A percentile compares a stretch with the other conserved stretches of the same genome.
Conservation (phyloP, 1,139 yeast species). For the Candida pseudoviswanathii region DNA sequence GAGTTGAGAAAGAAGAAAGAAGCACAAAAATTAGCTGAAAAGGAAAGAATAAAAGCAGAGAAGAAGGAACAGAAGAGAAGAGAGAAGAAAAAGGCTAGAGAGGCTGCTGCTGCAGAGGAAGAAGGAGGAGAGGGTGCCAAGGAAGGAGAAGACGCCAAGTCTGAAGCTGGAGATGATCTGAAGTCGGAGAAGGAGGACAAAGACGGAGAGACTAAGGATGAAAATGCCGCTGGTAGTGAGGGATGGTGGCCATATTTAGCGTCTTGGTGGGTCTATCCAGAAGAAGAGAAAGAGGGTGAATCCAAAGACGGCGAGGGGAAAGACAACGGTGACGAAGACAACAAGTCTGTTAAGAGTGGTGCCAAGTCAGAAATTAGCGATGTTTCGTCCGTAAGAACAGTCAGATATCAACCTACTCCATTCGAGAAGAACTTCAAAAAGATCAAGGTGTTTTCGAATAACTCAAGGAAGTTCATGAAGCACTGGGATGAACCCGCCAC, state of each 20-base stretch:
- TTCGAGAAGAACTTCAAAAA: constrained; percentile 15
- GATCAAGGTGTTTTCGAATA: constrained; percentile 24
- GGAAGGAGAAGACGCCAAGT: constrained; percentile 2
- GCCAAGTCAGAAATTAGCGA: not conserved
- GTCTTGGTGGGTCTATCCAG: constrained; percentile 1
- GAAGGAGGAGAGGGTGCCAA: constrained; percentile 7
- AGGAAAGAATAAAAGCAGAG: constrained; percentile 7
- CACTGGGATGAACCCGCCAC: constrained; percentile 43
- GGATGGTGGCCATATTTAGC: constrained; percentile 3
- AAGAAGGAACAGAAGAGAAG: constrained; percentile 6
- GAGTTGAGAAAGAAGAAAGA: constrained; percentile 16
- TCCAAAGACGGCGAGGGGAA: constrained; percentile 8
- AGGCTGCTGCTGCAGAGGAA: constrained; percentile 4
- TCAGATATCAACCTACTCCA: constrained; percentile 2
- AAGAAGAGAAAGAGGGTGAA: constrained; percentile 5
- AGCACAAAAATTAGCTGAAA: constrained; percentile 10
- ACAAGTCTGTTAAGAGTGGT: not conserved
- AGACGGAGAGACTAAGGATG: not conserved
- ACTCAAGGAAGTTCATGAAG: constrained; percentile 24
- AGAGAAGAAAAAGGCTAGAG: not conserved
- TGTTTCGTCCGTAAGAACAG: not conserved
- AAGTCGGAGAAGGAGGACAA: not conserved
- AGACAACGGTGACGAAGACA: constrained; percentile 5
- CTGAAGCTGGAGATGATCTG: not conserved
- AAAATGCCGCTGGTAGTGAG: not conserved